A percentile compares a stretch with the other conserved stretches of the same genome.
phyloP scores from a whole-genome alignment of 140 eudicot genomes.

The Ambrosia hybrid region DNA sequence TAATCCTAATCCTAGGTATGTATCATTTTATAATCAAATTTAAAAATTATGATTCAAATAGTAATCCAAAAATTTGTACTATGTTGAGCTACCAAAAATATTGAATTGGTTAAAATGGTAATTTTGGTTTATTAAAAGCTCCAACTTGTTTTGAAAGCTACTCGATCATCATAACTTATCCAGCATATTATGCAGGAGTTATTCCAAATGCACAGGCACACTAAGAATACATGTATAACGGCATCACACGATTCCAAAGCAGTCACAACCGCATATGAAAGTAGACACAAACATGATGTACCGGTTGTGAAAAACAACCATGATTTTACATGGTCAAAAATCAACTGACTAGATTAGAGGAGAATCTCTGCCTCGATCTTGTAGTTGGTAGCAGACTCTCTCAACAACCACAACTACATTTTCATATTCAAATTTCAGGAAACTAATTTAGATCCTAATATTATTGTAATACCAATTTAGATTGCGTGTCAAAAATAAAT shows the following conservation, averaged over 20 bases:
- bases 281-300: not conserved
- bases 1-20: no score
- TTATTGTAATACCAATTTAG: no score
- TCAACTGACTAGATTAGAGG: slow-evolving; percentile 52
- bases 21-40: no score
- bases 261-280: not conserved
- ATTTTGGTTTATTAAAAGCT: no score
- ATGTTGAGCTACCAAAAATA: no score
- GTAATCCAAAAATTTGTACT: no score
- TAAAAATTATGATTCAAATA: no score
- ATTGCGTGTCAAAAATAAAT: no score
- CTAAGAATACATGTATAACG: not conserved
- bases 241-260: not conserved
- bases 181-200: not conserved
- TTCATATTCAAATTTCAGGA: slow-evolving; percentile 38
- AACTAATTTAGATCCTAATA: not conserved
- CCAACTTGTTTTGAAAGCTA: no score
- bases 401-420: slow-evolving; percentile 38
- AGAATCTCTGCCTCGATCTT: slow-evolving; percentile 77
- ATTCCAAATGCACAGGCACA: not conserved
- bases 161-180: not conserved
- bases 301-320: not conserved
- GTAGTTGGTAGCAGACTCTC: slow-evolving; percentile 62
- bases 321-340: slow-evolving; percentile 38
- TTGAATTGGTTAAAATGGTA: no score